These are phyloP conservation scores for Botryotinia globosa DNA, from an alignment of 2,329 filamentous ascomycete species.

Conservation along the genomic window DNA sequence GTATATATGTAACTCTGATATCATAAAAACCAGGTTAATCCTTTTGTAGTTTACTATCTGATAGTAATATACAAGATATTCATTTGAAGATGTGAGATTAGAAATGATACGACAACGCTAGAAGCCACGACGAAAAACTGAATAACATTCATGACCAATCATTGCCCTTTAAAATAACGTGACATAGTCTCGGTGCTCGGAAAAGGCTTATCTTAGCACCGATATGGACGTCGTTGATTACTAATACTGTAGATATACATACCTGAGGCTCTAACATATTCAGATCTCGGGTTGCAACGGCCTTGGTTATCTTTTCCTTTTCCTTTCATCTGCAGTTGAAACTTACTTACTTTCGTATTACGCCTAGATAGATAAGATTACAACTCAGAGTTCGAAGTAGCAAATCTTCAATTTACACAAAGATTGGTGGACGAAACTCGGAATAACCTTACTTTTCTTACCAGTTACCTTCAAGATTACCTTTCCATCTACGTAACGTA, in stretches of 20 bases:
- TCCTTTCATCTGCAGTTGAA: neutral
- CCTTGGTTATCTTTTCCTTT: neutral
- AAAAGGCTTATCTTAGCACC: neutral
- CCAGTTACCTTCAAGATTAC: too few relatives aligned
- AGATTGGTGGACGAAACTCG: neutral
- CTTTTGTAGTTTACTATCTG: too few relatives aligned
- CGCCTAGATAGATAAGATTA: neutral
- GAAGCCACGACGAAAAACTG: neutral
- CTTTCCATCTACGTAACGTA: neutral
- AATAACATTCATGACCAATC: neutral
- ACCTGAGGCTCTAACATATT: neutral
- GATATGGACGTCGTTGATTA: neutral
- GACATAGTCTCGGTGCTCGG: neutral
- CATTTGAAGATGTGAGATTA: neutral
- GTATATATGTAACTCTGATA: too few relatives aligned
- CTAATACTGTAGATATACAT: fast-evolving
- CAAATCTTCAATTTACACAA: neutral
- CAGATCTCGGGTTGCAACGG: neutral
- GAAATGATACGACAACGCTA: constrained; percentile 1
- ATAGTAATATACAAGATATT: too few relatives aligned
- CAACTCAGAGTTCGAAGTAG: neutral
- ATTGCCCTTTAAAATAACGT: neutral
- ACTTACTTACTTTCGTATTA: neutral
- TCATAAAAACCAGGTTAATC: too few relatives aligned
- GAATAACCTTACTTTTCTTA: neutral